These are phyloP conservation scores for Penicillium ucsense DNA, from an alignment of 495 filamentous ascomycete species.

Conservation along the genomic window DNA sequence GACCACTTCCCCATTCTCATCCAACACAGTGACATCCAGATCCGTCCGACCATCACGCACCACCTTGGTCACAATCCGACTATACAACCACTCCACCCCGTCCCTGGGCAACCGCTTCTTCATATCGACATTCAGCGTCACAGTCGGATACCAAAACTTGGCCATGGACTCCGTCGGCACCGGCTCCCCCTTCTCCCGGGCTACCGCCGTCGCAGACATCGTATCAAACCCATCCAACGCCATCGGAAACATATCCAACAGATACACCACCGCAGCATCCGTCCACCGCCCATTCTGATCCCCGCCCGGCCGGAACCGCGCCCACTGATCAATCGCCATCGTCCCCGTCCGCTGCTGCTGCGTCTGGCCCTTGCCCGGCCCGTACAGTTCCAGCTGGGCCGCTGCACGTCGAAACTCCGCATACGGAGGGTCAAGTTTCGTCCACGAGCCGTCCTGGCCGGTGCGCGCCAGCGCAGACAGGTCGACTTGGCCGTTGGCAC, in stretches of 20 bases:
- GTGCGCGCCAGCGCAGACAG: conserved; percentile 28
- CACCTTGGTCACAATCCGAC: conserved; percentile 45
- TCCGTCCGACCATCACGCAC: conserved; percentile 57
- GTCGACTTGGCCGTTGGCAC: conserved; percentile 14
- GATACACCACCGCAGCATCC: conserved; percentile 45
- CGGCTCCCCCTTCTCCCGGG: conserved; percentile 8
- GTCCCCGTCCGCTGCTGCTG: conserved; percentile 24
- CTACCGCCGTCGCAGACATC: conserved; percentile 16
- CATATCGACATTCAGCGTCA: conserved; percentile 58
- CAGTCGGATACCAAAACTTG: conserved; percentile 68
- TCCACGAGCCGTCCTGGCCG: conserved; percentile 23
- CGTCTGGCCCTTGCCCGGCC: conserved; percentile 30
- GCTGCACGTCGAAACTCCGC: conserved; percentile 43
- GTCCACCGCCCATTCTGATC: conserved; percentile 42
- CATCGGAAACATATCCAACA: conserved; percentile 56
- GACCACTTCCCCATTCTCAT: conserved; percentile 47
- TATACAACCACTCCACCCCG: conserved; percentile 58
- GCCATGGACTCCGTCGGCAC: conserved; percentile 11
- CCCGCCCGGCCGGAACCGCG: conserved; percentile 35
- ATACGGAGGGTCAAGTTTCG: conserved; percentile 27
- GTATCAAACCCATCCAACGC: conserved; percentile 39
- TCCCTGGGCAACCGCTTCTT: conserved; percentile 50
- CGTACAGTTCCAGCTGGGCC: conserved; percentile 43
- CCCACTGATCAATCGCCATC: conserved; percentile 56
- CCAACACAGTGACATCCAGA: conserved; percentile 51